Evolutionary conservation across 768 basidiomycete species (phyloP).

Genomic region (Daedaleopsis sinensis): DNA sequence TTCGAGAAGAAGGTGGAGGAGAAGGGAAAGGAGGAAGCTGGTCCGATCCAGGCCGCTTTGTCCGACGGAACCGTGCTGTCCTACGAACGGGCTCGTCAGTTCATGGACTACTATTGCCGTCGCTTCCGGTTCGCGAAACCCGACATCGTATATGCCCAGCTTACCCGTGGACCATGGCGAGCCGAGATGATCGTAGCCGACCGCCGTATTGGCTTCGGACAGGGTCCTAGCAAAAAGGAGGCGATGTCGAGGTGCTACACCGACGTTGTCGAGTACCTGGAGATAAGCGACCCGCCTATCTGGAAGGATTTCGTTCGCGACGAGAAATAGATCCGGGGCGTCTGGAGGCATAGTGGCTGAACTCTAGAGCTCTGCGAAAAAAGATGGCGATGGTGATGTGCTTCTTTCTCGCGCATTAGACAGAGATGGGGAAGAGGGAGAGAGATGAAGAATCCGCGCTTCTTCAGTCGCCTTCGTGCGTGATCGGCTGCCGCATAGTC

Average conservation of each 20-base stretch:
- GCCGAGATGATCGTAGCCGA: constrained; percentile 77
- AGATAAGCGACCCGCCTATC: constrained; percentile 77
- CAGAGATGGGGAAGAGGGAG: too few species aligned
- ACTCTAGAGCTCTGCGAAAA: too few species aligned
- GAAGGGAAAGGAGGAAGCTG: neutral
- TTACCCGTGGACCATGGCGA: constrained; percentile 54
- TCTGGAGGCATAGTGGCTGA: too few species aligned
- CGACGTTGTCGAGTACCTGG: constrained; percentile 86
- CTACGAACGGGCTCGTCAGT: constrained; percentile 77
- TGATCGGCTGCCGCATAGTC: too few species aligned
- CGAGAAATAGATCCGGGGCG: too few species aligned
- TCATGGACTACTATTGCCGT: constrained; percentile 95
- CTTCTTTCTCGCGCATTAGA: too few species aligned
- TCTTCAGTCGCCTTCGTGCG: too few species aligned
- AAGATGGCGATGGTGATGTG: too few species aligned
- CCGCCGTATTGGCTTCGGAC: constrained; percentile 81
- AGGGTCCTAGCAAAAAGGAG: constrained; percentile 66
- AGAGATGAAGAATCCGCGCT: too few species aligned
- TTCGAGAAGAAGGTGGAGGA: constrained; percentile 19
- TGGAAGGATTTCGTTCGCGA: constrained; percentile 75
- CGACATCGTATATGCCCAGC: constrained; percentile 56
- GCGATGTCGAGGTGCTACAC: constrained; percentile 78
- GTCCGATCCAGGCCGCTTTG: constrained; percentile 39
- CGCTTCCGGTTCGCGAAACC: constrained; percentile 75
- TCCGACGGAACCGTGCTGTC: constrained; percentile 66